Percentiles rank a stretch among this genome's conserved stretches.
phyloP scores from a whole-genome alignment of 495 filamentous ascomycete species.

The Penicillium chermesinum region DNA sequence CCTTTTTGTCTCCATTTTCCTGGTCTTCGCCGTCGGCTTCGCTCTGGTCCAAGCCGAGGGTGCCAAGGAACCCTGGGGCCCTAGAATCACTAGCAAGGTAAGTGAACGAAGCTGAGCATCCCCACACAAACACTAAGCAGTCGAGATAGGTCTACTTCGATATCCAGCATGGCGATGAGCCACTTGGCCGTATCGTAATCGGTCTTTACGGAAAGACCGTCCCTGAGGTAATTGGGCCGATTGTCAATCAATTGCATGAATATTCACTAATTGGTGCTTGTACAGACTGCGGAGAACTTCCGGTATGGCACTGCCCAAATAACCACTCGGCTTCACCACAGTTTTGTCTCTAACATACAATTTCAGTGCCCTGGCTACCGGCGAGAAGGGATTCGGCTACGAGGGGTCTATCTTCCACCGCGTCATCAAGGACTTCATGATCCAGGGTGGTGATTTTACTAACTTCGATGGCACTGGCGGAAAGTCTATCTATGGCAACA shows the following conservation, averaged over 20 bases:
- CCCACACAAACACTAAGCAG: constrained; percentile 10
- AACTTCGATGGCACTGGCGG: constrained; percentile 89
- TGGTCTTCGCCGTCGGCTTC: constrained; percentile 63
- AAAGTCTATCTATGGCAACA: constrained; percentile 94
- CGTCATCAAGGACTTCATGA: constrained; percentile 99
- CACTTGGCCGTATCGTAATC: constrained; percentile 80
- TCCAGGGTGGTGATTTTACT: constrained; percentile 99
- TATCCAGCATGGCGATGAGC: constrained; percentile 82
- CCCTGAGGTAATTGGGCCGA: constrained; percentile 61
- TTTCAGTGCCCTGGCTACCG: constrained; percentile 76
- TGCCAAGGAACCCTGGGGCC: constrained; percentile 75
- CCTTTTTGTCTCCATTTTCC: constrained; percentile 58
- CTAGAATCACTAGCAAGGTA: constrained; percentile 94
- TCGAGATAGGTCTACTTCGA: constrained; percentile 76
- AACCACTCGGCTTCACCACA: too few species aligned
- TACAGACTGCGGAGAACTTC: constrained; percentile 93
- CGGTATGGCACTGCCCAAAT: too few species aligned
- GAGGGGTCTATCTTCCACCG: constrained; percentile 95
- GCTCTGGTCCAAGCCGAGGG: constrained; percentile 67
- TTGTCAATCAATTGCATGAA: not conserved
- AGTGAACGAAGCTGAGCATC: not conserved
- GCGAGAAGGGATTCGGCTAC: constrained; percentile 96
- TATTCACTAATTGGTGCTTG: not conserved
- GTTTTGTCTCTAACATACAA: constrained; percentile 20
- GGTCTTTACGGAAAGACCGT: constrained; percentile 98